Base-by-base conservation (phyloP, 2,329 filamentous ascomycete species). In the Seiridium unicorne region DNA sequence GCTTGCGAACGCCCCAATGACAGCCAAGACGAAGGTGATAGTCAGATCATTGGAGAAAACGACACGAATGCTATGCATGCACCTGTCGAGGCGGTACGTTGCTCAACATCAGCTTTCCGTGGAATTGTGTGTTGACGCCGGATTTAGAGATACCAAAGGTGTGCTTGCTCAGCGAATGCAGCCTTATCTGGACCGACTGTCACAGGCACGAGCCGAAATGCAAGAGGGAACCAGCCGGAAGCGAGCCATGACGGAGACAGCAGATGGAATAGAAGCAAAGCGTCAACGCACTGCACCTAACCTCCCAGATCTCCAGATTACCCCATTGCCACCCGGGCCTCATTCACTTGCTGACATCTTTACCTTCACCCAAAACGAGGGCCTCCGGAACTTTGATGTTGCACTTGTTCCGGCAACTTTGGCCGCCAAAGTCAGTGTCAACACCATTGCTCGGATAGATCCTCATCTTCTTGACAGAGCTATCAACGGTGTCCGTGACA, bases 21-120 rank as follows among this genome's bases (percentile, higher is more conserved):
- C 90, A 0, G 84, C 92, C 3, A 92, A 88, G 70, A 84, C 86
- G 55, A 92, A 90, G 67, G 89, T 99, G 61, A 86, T 94, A 68
- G 84, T 96, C 62, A 92, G 89, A 75, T 98, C 94, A 4, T 95
- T 99, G 87, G 94, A 97, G 74, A 92, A 96, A 72, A 99, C 95
- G 32, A 91, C 91, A 3, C 86, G 93, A 68, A 87, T 93, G 66
- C 79, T 99, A 51, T 81, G 98, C 44, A 84, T 93, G 57, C 93
- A 97, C 74, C 80, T 97, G 57, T 81, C 90, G 66, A 94, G 94
- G 77, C 85, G 87, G 89, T 91, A 81, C 65, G 80, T 63, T 44
- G 34, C 53, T 44, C 57, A 49, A 51, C 42, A 32, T 59, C 13
- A 5, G 53, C 53, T 46, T 32, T 32, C 18, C 11, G 18, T 7